Conservation (phyloP, 768 basidiomycete species). For the Pleurotus sapidus region DNA sequence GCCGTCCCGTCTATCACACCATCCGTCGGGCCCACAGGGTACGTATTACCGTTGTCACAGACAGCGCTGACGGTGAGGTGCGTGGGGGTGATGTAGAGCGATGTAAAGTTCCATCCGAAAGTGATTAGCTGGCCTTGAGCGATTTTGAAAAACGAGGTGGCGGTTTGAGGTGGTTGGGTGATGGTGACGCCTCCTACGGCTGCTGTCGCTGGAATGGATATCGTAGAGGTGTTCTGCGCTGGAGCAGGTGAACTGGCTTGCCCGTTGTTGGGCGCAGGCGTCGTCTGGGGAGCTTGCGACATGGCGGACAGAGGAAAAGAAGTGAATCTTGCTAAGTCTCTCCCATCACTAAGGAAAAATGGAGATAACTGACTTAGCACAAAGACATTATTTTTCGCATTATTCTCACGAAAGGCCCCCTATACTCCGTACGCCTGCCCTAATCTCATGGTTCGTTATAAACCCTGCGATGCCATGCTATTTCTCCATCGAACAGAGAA, state of each 20-base stretch:
- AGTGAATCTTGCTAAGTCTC: too few species aligned
- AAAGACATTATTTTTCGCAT: too few species aligned
- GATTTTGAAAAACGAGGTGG: constrained; percentile 88
- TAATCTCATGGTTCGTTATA: too few species aligned
- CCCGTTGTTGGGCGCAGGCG: too few species aligned
- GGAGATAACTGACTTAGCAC: too few species aligned
- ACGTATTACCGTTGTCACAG: constrained; percentile 87
- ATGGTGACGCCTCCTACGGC: constrained; percentile 68
- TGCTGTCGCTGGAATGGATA: constrained; percentile 44
- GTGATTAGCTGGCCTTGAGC: constrained; percentile 71
- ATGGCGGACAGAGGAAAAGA: too few species aligned
- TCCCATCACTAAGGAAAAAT: too few species aligned
- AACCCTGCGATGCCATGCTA: too few species aligned
- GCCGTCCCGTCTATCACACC: constrained; percentile 70
- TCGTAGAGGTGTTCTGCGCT: constrained; percentile 9
- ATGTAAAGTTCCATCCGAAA: constrained; percentile 89
- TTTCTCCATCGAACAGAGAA: too few species aligned
- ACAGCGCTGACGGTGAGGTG: constrained; percentile 78
- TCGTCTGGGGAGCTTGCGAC: too few species aligned
- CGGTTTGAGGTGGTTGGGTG: constrained; percentile 78
- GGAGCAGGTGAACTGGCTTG: background rate
- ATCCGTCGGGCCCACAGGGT: constrained; percentile 78
- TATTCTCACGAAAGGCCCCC: too few species aligned
- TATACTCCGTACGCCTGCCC: too few species aligned
- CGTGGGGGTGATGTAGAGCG: constrained; percentile 66